Conservation (phyloP, 2,329 filamentous ascomycete genomes). For the Cordyceps tenuipes region DNA sequence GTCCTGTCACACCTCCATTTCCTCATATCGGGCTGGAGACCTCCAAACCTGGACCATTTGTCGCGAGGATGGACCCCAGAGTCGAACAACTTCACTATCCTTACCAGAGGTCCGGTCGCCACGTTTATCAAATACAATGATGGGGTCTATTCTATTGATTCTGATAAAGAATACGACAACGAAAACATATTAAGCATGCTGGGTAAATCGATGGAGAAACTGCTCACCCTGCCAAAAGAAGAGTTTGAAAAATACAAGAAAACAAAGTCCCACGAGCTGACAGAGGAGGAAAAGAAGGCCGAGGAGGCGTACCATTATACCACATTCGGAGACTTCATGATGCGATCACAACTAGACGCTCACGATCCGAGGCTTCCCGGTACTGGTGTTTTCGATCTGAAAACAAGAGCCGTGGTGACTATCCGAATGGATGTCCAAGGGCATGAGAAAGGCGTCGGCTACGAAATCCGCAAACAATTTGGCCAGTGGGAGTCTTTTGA, state of each 20-base stretch:
- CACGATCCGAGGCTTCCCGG: constrained; percentile 79
- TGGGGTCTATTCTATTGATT: constrained; percentile 87
- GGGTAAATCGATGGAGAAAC: constrained; percentile 93
- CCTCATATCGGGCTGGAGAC: constrained; percentile 75
- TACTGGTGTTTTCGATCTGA: constrained; percentile 90
- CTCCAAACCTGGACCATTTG: constrained; percentile 56
- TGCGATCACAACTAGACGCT: constrained; percentile 92
- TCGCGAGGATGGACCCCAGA: constrained; percentile 59
- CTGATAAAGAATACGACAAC: constrained; percentile 83
- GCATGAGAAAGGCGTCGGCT: constrained; percentile 69
- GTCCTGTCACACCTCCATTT: constrained; percentile 88
- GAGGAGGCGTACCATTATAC: constrained; percentile 84
- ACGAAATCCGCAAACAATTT: constrained; percentile 69
- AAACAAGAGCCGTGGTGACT: constrained; percentile 84
- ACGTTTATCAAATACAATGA: constrained; percentile 77
- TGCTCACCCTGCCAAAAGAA: constrained; percentile 72
- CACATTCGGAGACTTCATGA: constrained; percentile 75
- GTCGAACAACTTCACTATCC: constrained; percentile 58
- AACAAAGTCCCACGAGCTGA: constrained; percentile 57
- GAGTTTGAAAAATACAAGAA: constrained; percentile 81
- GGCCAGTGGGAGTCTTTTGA: constrained; percentile 89
- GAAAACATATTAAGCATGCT: constrained; percentile 85
- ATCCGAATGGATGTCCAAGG: constrained; percentile 78
- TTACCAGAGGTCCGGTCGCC: constrained; percentile 66
- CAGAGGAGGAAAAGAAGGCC: constrained; percentile 61